Percentiles rank a stretch among this genome's conserved stretches.
phyloP scores from a whole-genome alignment of 116 monocot species.

The Cymodocea nodosa region DNA sequence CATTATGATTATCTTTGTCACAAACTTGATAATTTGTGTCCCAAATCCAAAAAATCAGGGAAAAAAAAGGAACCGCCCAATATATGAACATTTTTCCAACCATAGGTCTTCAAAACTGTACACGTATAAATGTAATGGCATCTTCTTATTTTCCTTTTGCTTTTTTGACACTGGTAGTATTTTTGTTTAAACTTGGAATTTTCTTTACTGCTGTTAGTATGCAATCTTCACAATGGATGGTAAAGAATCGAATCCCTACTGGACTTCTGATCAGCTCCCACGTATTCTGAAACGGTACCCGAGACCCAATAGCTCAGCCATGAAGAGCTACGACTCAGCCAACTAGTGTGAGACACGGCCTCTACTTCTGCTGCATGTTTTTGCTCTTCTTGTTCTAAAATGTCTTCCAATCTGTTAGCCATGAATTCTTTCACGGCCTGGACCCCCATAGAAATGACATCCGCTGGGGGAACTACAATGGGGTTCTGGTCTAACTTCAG shows the following conservation, averaged over 20 bases:
- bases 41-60: too few relatives aligned
- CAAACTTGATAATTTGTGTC: too few relatives aligned
- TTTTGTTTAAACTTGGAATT: too few relatives aligned
- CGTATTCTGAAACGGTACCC: constrained; percentile 28
- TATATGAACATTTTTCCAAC: too few relatives aligned
- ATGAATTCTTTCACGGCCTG: constrained; percentile 63
- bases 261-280: constrained; percentile 27
- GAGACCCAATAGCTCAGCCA: constrained; percentile 31
- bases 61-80: too few relatives aligned
- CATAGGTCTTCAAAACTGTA: too few relatives aligned
- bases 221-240: constrained; percentile 20
- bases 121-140: too few relatives aligned
- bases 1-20: too few relatives aligned
- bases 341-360: constrained; percentile 14
- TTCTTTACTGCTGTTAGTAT: too few relatives aligned
- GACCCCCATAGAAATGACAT: constrained; percentile 40
- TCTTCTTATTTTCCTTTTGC: too few relatives aligned
- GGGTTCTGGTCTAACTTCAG: constrained; percentile 81
- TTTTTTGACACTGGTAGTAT: too few relatives aligned
- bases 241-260: constrained; percentile 41
- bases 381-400: constrained; percentile 35
- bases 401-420: constrained; percentile 41
- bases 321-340: constrained; percentile 37
- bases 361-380: constrained; percentile 13
- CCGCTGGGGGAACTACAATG: constrained; percentile 39